A percentile compares a stretch with the other conserved stretches of the same genome.
Conservation (phyloP, 345 rosid genomes). For the Euphorbia tirucalli region DNA sequence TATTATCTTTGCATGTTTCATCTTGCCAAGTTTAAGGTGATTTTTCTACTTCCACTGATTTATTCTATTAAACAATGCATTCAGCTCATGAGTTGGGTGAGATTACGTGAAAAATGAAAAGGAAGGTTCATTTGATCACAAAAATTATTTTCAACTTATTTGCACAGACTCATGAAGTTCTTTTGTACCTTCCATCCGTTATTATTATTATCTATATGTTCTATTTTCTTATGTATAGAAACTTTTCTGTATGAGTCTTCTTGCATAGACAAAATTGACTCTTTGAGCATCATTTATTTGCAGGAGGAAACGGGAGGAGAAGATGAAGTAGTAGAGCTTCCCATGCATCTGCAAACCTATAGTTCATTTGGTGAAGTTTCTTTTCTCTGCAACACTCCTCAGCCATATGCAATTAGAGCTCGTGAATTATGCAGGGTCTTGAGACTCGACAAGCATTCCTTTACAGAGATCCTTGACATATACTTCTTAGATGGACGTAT, state of each 20-base stretch:
- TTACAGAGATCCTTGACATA: conserved; percentile 57
- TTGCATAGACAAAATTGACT: neutral
- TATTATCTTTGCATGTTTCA: neutral
- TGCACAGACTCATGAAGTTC: neutral
- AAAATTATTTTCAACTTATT: too few species aligned
- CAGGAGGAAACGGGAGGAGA: conserved; percentile 61
- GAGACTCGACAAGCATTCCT: conserved; percentile 71
- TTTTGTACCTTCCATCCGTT: neutral
- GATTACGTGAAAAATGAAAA: too few species aligned
- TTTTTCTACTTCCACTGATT: too few species aligned
- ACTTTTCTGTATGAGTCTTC: neutral
- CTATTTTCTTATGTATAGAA: neutral
- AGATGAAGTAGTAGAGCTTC: conserved; percentile 29
- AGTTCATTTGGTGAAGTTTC: conserved; percentile 70
- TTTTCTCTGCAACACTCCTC: conserved; percentile 66
- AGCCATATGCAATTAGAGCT: conserved; percentile 56
- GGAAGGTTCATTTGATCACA: too few species aligned
- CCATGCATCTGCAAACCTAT: conserved; percentile 26
- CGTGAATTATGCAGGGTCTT: conserved; percentile 57
- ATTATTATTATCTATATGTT: neutral
- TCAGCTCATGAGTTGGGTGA: too few species aligned
- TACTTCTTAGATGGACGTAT: conserved; percentile 69
- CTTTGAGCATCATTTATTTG: conserved; percentile 9
- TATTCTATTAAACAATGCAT: too few species aligned
- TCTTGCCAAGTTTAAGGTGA: neutral